Evolutionary conservation across 139 green algal genomes (phyloP).

Genomic region (Coelastrella sp.): DNA sequence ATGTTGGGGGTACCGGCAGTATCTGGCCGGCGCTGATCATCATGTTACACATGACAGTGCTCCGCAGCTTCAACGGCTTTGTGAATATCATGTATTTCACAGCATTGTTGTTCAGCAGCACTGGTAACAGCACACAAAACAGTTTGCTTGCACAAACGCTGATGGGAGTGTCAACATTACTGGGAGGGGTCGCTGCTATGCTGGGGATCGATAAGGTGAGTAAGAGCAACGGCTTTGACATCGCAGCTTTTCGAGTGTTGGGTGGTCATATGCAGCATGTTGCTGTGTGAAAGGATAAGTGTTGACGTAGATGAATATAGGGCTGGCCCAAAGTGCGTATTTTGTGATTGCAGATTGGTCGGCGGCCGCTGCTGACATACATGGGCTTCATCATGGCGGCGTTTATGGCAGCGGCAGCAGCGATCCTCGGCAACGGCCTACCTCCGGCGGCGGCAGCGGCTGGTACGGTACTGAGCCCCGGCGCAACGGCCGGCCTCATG

Average conservation of each 20-base stretch:
- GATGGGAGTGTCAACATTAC: neutral
- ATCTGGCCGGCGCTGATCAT: constrained; percentile 1
- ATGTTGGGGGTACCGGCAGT: neutral
- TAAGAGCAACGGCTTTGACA: too few species aligned
- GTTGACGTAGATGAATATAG: too few species aligned
- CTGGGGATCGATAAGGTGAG: constrained; percentile 18
- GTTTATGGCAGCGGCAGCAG: constrained; percentile 25
- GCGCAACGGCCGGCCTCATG: neutral
- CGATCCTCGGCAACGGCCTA: neutral
- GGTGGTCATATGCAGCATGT: neutral
- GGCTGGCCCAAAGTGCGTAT: neutral
- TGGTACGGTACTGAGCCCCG: neutral
- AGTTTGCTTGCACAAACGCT: constrained; percentile 33
- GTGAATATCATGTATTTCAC: constrained; percentile 34
- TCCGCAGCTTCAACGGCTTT: constrained; percentile 6
- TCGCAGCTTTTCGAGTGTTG: too few species aligned
- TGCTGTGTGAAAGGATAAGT: neutral
- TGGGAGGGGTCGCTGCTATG: constrained; percentile 1
- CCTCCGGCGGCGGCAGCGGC: constrained; percentile 1
- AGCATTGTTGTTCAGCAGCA: constrained; percentile 16
- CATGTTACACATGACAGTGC: constrained; percentile 9
- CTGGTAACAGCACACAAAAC: constrained; percentile 24
- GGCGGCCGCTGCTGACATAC: neutral
- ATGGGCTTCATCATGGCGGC: neutral
- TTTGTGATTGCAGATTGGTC: neutral